Percentiles rank a stretch among this genome's conserved stretches.
Conservation (phyloP, 768 basidiomycete species). For the Dioszegia hungarica region DNA sequence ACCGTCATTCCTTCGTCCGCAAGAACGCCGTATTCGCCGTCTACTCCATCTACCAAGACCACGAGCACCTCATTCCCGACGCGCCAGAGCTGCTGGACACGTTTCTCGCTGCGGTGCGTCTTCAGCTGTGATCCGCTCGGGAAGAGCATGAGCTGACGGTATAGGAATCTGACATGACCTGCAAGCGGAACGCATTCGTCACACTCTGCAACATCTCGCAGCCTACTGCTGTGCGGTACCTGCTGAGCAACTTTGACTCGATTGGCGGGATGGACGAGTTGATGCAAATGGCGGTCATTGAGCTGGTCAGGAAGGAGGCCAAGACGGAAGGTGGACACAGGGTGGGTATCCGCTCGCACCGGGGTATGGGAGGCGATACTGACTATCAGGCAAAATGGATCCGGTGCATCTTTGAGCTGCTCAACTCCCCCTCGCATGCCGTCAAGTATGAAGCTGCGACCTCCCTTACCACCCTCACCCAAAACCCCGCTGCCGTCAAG, state of each 20-base stretch:
- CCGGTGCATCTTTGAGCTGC: conserved; percentile 82
- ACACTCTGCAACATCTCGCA: conserved; percentile 75
- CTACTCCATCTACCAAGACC: conserved; percentile 88
- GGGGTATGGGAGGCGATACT: not conserved
- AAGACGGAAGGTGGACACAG: conserved; percentile 75
- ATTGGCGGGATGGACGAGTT: conserved; percentile 79
- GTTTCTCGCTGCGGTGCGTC: conserved; percentile 74
- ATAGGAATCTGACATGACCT: conserved; percentile 83
- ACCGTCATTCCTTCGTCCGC: conserved; percentile 94
- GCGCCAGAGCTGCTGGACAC: conserved; percentile 93
- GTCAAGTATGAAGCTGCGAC: conserved; percentile 98
- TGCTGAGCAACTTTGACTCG: conserved; percentile 76
- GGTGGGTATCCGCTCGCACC: too few relatives aligned
- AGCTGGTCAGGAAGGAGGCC: conserved; percentile 85
- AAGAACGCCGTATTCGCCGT: conserved; percentile 98
- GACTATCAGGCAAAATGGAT: conserved; percentile 79
- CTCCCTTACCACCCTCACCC: conserved; percentile 85
- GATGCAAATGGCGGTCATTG: conserved; percentile 92
- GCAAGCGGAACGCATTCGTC: conserved; percentile 95
- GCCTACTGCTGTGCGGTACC: conserved; percentile 85
- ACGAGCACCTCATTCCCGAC: conserved; percentile 91
- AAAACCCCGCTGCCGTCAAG: conserved; percentile 93
- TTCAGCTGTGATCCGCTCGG: not conserved
- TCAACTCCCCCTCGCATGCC: conserved; percentile 81
- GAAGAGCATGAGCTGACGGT: not conserved